phyloP scores from a whole-genome alignment of 768 basidiomycete genomes.

The Leccinum arenicola region DNA sequence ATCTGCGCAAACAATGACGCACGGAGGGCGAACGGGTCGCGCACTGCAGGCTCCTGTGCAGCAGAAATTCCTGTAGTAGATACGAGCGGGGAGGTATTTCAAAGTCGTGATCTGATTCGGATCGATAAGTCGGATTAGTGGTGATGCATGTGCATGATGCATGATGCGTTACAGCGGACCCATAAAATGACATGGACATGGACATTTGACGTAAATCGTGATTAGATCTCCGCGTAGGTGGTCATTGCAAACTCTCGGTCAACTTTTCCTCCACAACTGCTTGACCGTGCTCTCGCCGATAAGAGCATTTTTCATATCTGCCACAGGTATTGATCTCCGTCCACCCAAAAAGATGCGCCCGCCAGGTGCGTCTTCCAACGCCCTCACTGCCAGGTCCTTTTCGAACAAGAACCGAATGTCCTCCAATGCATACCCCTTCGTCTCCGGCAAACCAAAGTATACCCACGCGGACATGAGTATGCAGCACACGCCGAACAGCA shows the following conservation, averaged over 20 bases:
- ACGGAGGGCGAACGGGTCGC: conserved; percentile 27
- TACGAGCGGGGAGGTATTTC: conserved; percentile 8
- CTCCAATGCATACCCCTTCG: conserved; percentile 38
- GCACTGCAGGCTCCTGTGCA: conserved; percentile 49
- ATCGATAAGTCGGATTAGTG: too few relatives aligned
- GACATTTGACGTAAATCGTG: neutral
- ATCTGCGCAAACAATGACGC: too few relatives aligned
- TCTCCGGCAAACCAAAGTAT: conserved; percentile 41
- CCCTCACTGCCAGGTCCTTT: conserved; percentile 30
- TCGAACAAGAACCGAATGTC: conserved; percentile 40
- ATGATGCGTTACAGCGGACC: too few relatives aligned
- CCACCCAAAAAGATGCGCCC: conserved; percentile 30
- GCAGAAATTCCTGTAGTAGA: conserved; percentile 4
- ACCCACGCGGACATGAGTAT: conserved; percentile 35
- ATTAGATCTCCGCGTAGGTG: neutral
- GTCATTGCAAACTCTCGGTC: neutral
- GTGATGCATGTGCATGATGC: too few relatives aligned
- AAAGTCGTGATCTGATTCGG: neutral
- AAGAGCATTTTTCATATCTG: neutral
- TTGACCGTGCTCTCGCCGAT: neutral
- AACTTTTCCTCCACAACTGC: neutral
- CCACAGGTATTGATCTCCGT: conserved; percentile 28
- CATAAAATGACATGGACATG: too few relatives aligned
- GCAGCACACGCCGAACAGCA: conserved; percentile 34
- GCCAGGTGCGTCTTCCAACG: conserved; percentile 35